phyloP scores from a whole-genome alignment of 495 filamentous ascomycete species.

The Trichocladium uniseriatum region DNA sequence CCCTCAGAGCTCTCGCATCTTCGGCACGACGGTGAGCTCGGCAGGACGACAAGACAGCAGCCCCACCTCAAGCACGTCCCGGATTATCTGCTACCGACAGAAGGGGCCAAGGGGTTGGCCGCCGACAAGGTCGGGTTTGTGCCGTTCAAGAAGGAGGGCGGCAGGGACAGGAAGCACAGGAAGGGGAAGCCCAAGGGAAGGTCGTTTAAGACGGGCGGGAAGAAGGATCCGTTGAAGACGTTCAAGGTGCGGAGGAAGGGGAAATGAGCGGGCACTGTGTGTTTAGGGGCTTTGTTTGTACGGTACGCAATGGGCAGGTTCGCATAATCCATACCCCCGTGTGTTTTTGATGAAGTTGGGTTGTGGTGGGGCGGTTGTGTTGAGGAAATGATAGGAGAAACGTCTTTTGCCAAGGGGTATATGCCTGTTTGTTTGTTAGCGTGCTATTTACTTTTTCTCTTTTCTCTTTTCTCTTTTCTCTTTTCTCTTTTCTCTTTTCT shows the following conservation, averaged over 20 bases:
- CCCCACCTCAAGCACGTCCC: slow-evolving; percentile 91
- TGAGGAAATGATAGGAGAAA: too few relatives aligned
- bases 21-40: slow-evolving; percentile 81
- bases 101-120: slow-evolving; percentile 58
- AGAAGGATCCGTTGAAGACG: slow-evolving; percentile 77
- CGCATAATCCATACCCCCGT: slow-evolving; percentile 3
- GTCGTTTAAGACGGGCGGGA: slow-evolving; percentile 42
- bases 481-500: too few relatives aligned
- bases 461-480: too few relatives aligned
- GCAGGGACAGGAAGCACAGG: slow-evolving; percentile 60
- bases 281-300: not conserved
- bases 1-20: slow-evolving; percentile 78
- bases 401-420: too few relatives aligned
- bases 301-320: not conserved
- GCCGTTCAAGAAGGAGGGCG: slow-evolving; percentile 55
- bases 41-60: slow-evolving; percentile 61
- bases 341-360: too few relatives aligned
- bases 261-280: slow-evolving; percentile 5
- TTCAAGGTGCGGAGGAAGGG: slow-evolving; percentile 55
- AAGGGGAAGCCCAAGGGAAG: slow-evolving; percentile 58
- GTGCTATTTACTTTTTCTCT: too few relatives aligned
- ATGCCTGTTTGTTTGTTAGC: too few relatives aligned
- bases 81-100: slow-evolving; percentile 81
- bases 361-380: too few relatives aligned
- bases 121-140: slow-evolving; percentile 61